Percentiles rank a stretch among this genome's conserved stretches.
Evolutionary conservation across 164 flowering plant species (phyloP).

Genomic region (Akebia trifoliata): DNA sequence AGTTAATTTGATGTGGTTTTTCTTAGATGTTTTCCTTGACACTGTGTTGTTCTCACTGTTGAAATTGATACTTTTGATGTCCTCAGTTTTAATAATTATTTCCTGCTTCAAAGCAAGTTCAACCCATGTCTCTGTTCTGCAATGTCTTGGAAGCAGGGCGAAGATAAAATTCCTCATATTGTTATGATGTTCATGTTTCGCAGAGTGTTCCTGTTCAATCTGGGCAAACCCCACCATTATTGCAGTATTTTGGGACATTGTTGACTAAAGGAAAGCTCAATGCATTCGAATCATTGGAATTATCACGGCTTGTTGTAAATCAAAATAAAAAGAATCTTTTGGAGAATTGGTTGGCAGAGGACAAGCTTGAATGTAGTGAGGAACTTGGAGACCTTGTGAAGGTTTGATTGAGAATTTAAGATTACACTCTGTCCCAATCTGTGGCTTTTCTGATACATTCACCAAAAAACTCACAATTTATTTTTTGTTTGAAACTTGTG

Average conservation of each 20-base stretch:
- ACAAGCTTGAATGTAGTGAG: constrained; percentile 97
- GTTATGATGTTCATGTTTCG: constrained; percentile 13
- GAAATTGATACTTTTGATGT: background rate
- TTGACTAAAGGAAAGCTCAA: constrained; percentile 94
- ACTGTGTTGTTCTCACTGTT: background rate
- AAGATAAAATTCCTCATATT: background rate
- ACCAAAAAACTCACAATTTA: background rate
- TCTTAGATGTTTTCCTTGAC: background rate
- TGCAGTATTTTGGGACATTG: constrained; percentile 97
- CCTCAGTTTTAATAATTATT: background rate
- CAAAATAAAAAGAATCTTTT: constrained; percentile 94
- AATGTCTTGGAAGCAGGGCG: background rate
- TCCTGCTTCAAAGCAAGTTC: background rate
- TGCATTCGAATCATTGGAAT: constrained; percentile 92
- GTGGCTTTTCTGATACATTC: background rate
- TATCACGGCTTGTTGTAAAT: constrained; percentile 98
- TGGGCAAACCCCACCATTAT: constrained; percentile 95
- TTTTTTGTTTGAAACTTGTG: background rate
- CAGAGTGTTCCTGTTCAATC: constrained; percentile 99
- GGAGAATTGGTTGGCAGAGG: constrained; percentile 99
- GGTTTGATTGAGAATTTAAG: constrained; percentile 37
- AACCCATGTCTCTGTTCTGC: background rate
- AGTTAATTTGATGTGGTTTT: background rate
- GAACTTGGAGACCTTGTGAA: constrained; percentile 99
- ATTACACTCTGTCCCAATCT: background rate